These are phyloP conservation scores for Crepidotus variabilis DNA, from an alignment of 768 basidiomycete species.

Conservation along the genomic window DNA sequence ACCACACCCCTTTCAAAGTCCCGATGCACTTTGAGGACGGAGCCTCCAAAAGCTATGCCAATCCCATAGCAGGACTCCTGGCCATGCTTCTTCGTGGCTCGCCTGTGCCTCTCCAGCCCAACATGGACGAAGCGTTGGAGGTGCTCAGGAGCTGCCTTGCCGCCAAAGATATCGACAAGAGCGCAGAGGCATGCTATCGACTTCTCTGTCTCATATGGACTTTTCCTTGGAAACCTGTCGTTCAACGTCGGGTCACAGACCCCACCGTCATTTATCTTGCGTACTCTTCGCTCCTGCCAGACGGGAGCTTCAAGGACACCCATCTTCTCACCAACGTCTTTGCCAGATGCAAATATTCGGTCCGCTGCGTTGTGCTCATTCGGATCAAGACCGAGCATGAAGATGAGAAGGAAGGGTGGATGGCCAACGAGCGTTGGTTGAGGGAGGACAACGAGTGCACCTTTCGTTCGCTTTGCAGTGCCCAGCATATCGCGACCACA, in stretches of 20 bases:
- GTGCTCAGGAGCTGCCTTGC: background rate
- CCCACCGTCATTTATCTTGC: slow-evolving; percentile 2
- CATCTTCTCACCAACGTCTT: background rate
- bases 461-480: slow-evolving; percentile 12
- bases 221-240: background rate
- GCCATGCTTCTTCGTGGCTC: slow-evolving; percentile 1
- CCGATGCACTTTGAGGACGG: background rate
- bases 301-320: background rate
- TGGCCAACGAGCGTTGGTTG: background rate
- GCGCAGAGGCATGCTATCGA: background rate
- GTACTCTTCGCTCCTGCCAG: background rate
- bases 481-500: slow-evolving; percentile 16
- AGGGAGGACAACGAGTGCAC: slow-evolving; percentile 13
- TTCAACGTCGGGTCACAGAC: background rate
- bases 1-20: background rate
- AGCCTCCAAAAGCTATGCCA: background rate
- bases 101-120: background rate
- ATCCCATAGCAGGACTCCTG: background rate
- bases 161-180: background rate
- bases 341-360: slow-evolving; percentile 3
- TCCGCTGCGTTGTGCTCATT: background rate
- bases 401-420: background rate
- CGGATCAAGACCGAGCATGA: background rate
- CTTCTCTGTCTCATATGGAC: slow-evolving; percentile 1
- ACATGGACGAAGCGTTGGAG: background rate